Percentiles rank a stretch among this genome's conserved stretches.
Conservation (phyloP, 352 stramenopile species). For the Pythium brassicae region DNA sequence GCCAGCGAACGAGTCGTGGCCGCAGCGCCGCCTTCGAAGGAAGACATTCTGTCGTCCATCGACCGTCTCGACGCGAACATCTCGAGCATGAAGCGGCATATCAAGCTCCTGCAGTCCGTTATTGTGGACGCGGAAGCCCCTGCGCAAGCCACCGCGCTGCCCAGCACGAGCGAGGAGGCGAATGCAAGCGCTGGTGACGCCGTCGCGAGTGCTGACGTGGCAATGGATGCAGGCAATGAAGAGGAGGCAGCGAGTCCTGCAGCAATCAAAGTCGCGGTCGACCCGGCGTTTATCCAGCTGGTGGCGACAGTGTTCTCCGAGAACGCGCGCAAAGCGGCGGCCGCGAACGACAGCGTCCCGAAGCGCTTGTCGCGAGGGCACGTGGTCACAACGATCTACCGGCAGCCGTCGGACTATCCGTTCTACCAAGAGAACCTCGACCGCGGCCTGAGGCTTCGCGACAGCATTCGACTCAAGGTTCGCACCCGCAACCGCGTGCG, state of each 20-base stretch:
- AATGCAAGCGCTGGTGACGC: neutral
- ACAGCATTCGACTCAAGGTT: conserved; percentile 63
- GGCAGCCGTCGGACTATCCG: conserved; percentile 61
- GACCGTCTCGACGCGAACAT: conserved; percentile 72
- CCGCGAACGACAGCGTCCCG: conserved; percentile 53
- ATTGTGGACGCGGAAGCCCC: conserved; percentile 34
- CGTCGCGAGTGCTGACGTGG: neutral
- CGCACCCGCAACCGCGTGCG: conserved; percentile 55
- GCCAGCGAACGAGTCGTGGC: conserved; percentile 7
- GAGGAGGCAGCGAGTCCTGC: neutral
- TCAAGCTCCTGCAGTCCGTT: conserved; percentile 40
- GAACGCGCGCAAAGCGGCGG: conserved; percentile 44
- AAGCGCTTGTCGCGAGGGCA: conserved; percentile 45
- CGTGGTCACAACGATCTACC: conserved; percentile 60
- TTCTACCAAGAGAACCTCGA: conserved; percentile 78
- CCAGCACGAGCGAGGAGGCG: neutral
- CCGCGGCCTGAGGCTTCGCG: conserved; percentile 30
- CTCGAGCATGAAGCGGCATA: conserved; percentile 63
- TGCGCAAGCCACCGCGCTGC: neutral
- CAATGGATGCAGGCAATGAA: neutral
- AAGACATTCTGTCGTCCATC: conserved; percentile 77
- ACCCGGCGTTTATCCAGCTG: conserved; percentile 58
- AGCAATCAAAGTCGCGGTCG: conserved; percentile 52
- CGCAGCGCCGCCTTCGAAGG: conserved; percentile 47
- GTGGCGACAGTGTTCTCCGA: conserved; percentile 59